Evolutionary conservation across 2,329 filamentous ascomycete genomes (phyloP).

Genomic region (Apiospora malaysiana): DNA sequence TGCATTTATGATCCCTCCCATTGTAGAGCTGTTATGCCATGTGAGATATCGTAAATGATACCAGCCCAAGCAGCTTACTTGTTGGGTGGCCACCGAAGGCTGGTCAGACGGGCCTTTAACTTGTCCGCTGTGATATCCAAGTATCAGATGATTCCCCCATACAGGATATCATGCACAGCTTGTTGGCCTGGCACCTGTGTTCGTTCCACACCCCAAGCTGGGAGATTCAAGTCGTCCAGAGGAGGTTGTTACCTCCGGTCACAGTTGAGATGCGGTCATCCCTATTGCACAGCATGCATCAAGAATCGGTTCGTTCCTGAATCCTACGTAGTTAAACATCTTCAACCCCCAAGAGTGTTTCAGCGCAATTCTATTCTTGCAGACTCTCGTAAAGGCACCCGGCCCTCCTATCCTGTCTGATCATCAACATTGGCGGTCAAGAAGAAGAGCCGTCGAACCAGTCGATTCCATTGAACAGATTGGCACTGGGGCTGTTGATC

Average conservation of each 20-base stretch:
- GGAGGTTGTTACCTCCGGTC: not conserved
- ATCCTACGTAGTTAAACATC: not conserved
- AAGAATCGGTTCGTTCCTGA: not conserved
- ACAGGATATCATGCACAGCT: not conserved
- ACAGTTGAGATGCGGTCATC: not conserved
- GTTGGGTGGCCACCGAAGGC: not conserved
- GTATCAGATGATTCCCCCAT: not conserved
- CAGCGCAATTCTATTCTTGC: not conserved
- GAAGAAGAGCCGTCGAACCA: not conserved
- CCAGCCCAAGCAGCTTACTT: not conserved
- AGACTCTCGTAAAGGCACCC: not conserved
- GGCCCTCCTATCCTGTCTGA: not conserved
- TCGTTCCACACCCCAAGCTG: not conserved
- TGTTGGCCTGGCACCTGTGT: not conserved
- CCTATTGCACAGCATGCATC: not conserved
- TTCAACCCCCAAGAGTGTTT: not conserved
- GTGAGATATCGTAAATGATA: slow-evolving; percentile 2
- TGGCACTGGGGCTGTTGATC: not conserved
- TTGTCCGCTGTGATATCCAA: not conserved
- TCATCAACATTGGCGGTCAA: not conserved
- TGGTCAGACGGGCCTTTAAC: not conserved
- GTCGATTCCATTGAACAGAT: not conserved
- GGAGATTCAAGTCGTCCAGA: not conserved
- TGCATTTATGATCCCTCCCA: not conserved
- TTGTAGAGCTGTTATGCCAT: not conserved